Conservation (phyloP, 257 asterid genomes). For the Cruciata laevipes region DNA sequence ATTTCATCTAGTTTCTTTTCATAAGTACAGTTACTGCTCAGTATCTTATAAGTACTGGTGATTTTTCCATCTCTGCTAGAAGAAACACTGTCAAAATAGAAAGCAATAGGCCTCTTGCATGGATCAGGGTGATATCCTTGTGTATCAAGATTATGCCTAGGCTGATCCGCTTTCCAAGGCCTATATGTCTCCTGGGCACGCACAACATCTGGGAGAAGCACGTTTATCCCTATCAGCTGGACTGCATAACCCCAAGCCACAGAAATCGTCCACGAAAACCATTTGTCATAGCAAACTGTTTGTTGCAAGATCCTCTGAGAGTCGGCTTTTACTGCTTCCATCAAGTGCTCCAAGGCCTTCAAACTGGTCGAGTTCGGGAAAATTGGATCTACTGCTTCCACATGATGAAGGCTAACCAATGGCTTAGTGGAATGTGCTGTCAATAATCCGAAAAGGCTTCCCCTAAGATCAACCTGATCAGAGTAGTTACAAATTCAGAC, state of each 20-base stretch:
- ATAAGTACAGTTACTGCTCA: constrained; percentile 45
- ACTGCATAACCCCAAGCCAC: constrained; percentile 87
- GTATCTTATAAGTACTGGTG: constrained; percentile 34
- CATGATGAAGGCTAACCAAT: constrained; percentile 62
- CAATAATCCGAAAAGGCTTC: constrained; percentile 60
- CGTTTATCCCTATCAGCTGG: constrained; percentile 43
- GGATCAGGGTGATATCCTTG: constrained; percentile 37
- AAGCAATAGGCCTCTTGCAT: constrained; percentile 47
- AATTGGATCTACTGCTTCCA: constrained; percentile 46
- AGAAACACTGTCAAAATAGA: constrained; percentile 36
- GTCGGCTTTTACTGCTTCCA: constrained; percentile 29
- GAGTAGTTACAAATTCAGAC: neutral
- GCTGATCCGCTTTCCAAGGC: constrained; percentile 42
- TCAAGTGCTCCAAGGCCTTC: constrained; percentile 46
- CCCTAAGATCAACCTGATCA: constrained; percentile 67
- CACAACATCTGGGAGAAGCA: constrained; percentile 40
- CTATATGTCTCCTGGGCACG: constrained; percentile 43
- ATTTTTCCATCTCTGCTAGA: constrained; percentile 24
- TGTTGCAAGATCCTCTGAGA: constrained; percentile 65
- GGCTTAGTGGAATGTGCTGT: constrained; percentile 65
- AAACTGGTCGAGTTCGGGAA: constrained; percentile 49
- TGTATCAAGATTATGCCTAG: constrained; percentile 28
- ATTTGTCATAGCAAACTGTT: constrained; percentile 65
- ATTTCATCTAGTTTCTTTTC: constrained; percentile 48
- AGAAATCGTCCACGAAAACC: constrained; percentile 74